Percentiles rank a stretch among this genome's conserved stretches.
Evolutionary conservation across 306 rosid genomes (phyloP).

Genomic region (Rubus parviflorus): DNA sequence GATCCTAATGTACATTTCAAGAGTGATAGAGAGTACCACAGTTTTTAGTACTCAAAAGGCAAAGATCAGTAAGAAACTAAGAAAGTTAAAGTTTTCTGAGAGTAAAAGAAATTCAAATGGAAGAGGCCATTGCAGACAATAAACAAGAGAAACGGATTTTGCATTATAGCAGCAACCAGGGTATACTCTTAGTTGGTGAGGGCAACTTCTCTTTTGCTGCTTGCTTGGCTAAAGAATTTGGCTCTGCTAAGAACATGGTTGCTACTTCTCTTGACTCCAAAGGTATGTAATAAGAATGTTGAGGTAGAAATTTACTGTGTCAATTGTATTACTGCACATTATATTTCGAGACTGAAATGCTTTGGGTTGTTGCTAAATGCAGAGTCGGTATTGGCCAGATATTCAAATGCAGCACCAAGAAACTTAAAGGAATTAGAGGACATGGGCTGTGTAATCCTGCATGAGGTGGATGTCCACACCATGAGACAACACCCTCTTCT

Average conservation of each 20-base stretch:
- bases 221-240: constrained; percentile 42
- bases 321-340: background rate
- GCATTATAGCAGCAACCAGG: constrained; percentile 29
- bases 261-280: constrained; percentile 39
- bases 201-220: constrained; percentile 48
- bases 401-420: background rate
- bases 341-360: background rate
- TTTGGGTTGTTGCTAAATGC: too few relatives aligned
- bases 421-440: constrained; percentile 29
- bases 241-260: constrained; percentile 35
- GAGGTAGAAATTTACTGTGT: background rate
- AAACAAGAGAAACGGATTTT: constrained; percentile 12
- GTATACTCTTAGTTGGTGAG: constrained; percentile 42
- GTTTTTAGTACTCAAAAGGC: too few relatives aligned
- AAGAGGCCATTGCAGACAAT: background rate
- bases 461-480: constrained; percentile 31
- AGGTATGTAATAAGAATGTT: background rate
- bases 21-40: background rate
- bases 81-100: too few relatives aligned
- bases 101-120: background rate
- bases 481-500: constrained; percentile 24
- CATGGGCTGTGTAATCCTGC: constrained; percentile 31
- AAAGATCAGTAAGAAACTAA: too few relatives aligned
- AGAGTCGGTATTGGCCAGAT: background rate
- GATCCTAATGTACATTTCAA: background rate